phyloP scores from a whole-genome alignment of 2,329 filamentous ascomycete species.

The Zasmidium cellare region DNA sequence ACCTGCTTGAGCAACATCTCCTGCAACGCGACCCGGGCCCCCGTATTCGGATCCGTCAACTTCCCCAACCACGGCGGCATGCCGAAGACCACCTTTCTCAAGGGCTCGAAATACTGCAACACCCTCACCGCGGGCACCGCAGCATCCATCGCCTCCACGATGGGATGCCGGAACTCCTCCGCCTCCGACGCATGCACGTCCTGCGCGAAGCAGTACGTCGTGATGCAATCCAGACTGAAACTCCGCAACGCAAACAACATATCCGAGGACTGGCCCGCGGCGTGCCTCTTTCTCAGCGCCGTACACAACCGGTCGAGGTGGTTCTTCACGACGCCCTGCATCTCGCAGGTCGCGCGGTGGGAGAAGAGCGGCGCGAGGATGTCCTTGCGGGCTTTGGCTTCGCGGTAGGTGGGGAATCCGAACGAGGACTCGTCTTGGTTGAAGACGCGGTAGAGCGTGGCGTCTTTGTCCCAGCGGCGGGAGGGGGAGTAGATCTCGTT shows the following conservation, averaged over 20 bases:
- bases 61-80: slow-evolving; percentile 40
- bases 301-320: slow-evolving; percentile 28
- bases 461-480: slow-evolving; percentile 46
- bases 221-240: slow-evolving; percentile 41
- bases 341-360: slow-evolving; percentile 36
- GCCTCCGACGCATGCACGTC: slow-evolving; percentile 40
- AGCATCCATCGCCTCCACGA: slow-evolving; percentile 44
- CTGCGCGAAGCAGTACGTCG: slow-evolving; percentile 44
- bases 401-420: slow-evolving; percentile 41
- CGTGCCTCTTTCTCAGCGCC: slow-evolving; percentile 6
- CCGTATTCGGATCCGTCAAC: slow-evolving; percentile 37
- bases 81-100: slow-evolving; percentile 39
- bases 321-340: slow-evolving; percentile 39
- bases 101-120: slow-evolving; percentile 43
- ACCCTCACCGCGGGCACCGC: slow-evolving; percentile 36
- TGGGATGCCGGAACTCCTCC: slow-evolving; percentile 43
- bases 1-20: slow-evolving; percentile 36
- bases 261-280: slow-evolving; percentile 22
- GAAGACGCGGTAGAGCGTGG: slow-evolving; percentile 41
- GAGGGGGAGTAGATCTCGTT: slow-evolving; percentile 45
- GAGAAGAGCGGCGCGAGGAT: slow-evolving; percentile 45
- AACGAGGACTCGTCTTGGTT: slow-evolving; percentile 46
- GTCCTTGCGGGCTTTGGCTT: slow-evolving; percentile 44
- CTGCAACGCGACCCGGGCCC: slow-evolving; percentile 41
- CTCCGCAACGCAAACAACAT: slow-evolving; percentile 38